Evolutionary conservation across 768 basidiomycete species (phyloP).

Genomic region (Chiua virens): DNA sequence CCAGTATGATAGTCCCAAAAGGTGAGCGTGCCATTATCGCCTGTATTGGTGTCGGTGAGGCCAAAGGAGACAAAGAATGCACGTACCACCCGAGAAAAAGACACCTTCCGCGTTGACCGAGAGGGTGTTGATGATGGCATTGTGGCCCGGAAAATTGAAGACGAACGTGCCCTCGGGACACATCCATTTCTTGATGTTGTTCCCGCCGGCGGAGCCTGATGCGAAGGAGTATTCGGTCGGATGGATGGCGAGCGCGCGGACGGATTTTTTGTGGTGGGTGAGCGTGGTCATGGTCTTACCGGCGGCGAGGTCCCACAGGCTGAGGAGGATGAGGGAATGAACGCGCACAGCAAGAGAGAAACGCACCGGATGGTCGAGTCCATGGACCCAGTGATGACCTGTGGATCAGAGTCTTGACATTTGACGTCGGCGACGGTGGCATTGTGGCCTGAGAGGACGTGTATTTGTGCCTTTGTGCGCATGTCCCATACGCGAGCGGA

Average conservation of each 20-base stretch:
- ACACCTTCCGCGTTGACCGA: constrained; percentile 95
- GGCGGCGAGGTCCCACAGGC: constrained; percentile 96
- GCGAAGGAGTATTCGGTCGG: constrained; percentile 98
- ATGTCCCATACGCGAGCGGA: constrained; percentile 99
- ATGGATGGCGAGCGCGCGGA: constrained; percentile 91
- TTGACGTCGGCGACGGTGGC: constrained; percentile 95
- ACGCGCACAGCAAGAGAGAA: not conserved
- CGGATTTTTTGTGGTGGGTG: constrained; percentile 99
- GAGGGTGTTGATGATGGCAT: constrained; percentile 96
- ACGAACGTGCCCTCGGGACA: constrained; percentile 96
- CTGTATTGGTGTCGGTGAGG: constrained; percentile 36
- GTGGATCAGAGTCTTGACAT: constrained; percentile 96
- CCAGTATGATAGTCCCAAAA: constrained; percentile 97
- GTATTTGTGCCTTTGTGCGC: constrained; percentile 95
- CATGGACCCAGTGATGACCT: constrained; percentile 98
- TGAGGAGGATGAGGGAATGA: constrained; percentile 25
- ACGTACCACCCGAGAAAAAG: constrained; percentile 91
- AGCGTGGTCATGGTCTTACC: constrained; percentile 95
- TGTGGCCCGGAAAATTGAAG: constrained; percentile 94
- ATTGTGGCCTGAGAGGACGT: constrained; percentile 90
- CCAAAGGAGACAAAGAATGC: too few relatives aligned
- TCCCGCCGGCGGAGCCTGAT: constrained; percentile 94
- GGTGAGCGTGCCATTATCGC: constrained; percentile 87
- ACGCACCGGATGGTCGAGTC: constrained; percentile 89
- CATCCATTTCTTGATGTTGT: constrained; percentile 99